A percentile compares a stretch with the other conserved stretches of the same genome.
phyloP scores from a whole-genome alignment of 805 yeast species.

The Wickerhamiella kurtzmanii region DNA sequence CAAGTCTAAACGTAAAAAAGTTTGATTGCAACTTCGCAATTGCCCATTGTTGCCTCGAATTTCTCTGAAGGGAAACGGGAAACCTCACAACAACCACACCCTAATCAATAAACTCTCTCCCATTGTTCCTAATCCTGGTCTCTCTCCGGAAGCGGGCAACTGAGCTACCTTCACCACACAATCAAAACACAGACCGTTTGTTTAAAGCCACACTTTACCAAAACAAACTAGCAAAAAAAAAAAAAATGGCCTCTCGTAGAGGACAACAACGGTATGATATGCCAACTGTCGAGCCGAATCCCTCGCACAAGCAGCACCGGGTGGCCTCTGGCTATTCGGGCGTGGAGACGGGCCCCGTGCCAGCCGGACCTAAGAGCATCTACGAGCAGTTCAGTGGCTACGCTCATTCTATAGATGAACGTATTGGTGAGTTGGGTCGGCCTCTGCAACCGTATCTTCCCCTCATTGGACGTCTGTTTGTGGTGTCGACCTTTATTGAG shows the following conservation, averaged over 20 bases:
- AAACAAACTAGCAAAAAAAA: no score
- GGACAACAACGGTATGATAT: slow-evolving; percentile 11
- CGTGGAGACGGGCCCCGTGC: background rate
- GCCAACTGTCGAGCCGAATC: slow-evolving; percentile 7
- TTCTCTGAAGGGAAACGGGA: no score
- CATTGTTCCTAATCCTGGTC: no score
- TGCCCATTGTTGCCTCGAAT: no score
- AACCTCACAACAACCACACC: background rate
- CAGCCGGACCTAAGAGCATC: slow-evolving; percentile 3
- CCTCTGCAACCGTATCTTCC: slow-evolving; percentile 46
- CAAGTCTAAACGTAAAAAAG: no score
- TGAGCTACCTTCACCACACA: no score
- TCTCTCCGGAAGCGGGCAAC: no score
- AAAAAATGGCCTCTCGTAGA: slow-evolving; percentile 4
- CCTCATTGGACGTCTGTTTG: slow-evolving; percentile 72
- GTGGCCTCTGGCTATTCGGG: slow-evolving; percentile 7
- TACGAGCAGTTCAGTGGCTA: slow-evolving; percentile 11
- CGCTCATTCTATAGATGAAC: slow-evolving; percentile 23
- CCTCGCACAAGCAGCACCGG: slow-evolving; percentile 5
- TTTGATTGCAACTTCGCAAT: no score
- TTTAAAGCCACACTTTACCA: no score
- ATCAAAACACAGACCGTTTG: no score
- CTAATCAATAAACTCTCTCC: no score
- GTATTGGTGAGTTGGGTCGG: slow-evolving; percentile 23
- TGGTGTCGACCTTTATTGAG: slow-evolving; percentile 87